Evolutionary conservation across 73 alveolate species (phyloP).

Genomic region (Paramecium sonneborni): DNA sequence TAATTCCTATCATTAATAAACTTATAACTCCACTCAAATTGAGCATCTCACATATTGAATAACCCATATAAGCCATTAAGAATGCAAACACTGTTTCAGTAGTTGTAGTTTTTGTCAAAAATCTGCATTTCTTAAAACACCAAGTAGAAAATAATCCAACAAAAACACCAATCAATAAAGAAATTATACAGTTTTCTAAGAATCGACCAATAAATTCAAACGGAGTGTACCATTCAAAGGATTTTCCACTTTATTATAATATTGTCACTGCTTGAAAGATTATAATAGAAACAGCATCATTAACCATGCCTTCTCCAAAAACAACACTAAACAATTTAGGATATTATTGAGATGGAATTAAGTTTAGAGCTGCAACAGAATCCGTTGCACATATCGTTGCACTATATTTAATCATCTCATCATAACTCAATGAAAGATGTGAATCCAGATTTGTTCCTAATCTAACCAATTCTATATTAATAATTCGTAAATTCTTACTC

Average conservation of each 20-base stretch:
- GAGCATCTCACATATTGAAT: conserved; percentile 85
- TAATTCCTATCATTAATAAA: conserved; percentile 89
- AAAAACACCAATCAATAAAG: conserved; percentile 47
- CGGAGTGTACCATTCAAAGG: conserved; percentile 41
- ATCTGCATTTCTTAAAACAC: conserved; percentile 70
- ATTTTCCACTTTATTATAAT: neutral
- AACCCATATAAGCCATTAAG: conserved; percentile 88
- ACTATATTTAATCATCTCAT: conserved; percentile 3
- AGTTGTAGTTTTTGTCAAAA: conserved; percentile 74
- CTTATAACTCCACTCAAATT: conserved; percentile 94
- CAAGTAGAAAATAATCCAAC: conserved; percentile 77
- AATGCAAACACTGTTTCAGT: conserved; percentile 89
- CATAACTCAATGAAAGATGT: neutral
- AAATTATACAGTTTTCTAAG: conserved; percentile 46
- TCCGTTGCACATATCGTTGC: conserved; percentile 93
- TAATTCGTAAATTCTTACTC: conserved; percentile 2
- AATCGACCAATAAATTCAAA: conserved; percentile 36
- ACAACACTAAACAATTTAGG: conserved; percentile 92
- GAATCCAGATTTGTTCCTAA: conserved; percentile 34
- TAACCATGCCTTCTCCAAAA: conserved; percentile 96
- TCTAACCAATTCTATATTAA: conserved; percentile 25
- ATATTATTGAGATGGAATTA: conserved; percentile 81
- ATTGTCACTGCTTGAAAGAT: conserved; percentile 63
- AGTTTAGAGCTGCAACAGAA: conserved; percentile 90
- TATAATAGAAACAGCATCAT: conserved; percentile 94